Evolutionary conservation across 2,329 filamentous ascomycete species (phyloP), one percentile per base, ranked within the genome.

Genomic region (Elsinoe australis): DNA sequence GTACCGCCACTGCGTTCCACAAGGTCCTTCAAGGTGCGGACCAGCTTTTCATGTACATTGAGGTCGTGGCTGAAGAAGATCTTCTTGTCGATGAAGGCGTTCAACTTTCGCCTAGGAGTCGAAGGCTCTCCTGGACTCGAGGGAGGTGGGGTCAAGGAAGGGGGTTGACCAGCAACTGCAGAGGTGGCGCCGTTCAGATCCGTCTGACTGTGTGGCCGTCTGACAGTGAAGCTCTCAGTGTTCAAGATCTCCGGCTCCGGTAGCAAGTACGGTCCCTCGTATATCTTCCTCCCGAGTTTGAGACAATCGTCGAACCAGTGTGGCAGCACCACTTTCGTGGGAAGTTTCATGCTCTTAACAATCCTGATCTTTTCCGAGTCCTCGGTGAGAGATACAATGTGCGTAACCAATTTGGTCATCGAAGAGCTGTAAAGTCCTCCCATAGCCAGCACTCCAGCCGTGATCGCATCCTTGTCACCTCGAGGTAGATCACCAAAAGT

Each of bases 271-370:
- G 92, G 92, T 5, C 73, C 70, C 63, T 98, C 92, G 56, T 87
- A 84, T 56, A 98, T 95, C 51, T 86, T 81, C 65, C 87, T 89
- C 42, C 90, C 89, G 21, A 98, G 78, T 65, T 86, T 92, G 56
- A 98, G 78, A 66, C 92, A 98, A 63, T 95, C 90, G 58, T 96
- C 90, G 61, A 98, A 95, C 88, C 92, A 96, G 62, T 96, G 92
- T 29, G 92, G 92, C 46, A 98, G 72, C 14, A 98, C 86, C 51
- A 95, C 83, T 65, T 87, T 89, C 1, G 49, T 41, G 12, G 38
- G 19, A 6, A 86, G 71, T 2, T 75, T 76, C 64, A 82, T 94
- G 6, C 74, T 69, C 34, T 71, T 55, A 1, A 82, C 83, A 47
- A 78, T 62, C 52, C 74, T 61, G 53, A 83, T 85, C 62, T 88